Base-by-base conservation (phyloP, 495 filamentous ascomycete species). In the Penicillium chermesinum region DNA sequence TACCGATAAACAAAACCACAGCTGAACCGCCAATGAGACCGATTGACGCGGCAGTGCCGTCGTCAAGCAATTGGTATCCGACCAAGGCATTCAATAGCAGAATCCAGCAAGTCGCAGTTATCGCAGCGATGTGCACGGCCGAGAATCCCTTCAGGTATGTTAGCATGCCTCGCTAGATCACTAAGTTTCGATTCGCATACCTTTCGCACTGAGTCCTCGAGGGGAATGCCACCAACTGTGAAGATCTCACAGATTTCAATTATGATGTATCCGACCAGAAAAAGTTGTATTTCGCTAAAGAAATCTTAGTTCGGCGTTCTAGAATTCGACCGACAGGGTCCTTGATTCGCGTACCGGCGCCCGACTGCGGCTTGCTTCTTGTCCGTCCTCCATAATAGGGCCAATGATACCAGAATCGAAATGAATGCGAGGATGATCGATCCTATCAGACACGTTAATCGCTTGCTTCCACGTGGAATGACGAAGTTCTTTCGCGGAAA, bases 201-300 rank as follows among this genome's bases (percentile, higher is more conserved):
- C 59, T 71, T 73, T 56, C 87, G 82, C 39, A 88, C 87, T 34
- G 64, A 77, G 30, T 69, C 69, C 41, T 75, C 63, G 15, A 96
- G 65, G 6, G 89, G 89, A 62, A 99, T 90, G 40, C 85, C 86
- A 48, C 93, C 93, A 19, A 96, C 81, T 1, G 88, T 88, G 67
- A 99, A 96, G 56, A 99, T 96, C 62, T 99, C 93, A 64, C 89
- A 94, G 56, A 99, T 89, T 60, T 85, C 81, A 50, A 97, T 82
- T 22, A 99, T 70, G 37, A 96, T 86, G 59, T 89, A 99, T 32
- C 86, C 85, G 15, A 89, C 35, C 17, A 99, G 75, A 67, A 97
- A 96, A 33, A 96, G 62, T 78, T 99, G 93, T 72, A 97, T 97
- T 60, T 99, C 93, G 65, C 93, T 96, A 55, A 40, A 17, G 40